Evolutionary conservation across 805 yeast species (phyloP), one percentile per base, ranked within the genome.

Genomic region (Pichia nakasei): DNA sequence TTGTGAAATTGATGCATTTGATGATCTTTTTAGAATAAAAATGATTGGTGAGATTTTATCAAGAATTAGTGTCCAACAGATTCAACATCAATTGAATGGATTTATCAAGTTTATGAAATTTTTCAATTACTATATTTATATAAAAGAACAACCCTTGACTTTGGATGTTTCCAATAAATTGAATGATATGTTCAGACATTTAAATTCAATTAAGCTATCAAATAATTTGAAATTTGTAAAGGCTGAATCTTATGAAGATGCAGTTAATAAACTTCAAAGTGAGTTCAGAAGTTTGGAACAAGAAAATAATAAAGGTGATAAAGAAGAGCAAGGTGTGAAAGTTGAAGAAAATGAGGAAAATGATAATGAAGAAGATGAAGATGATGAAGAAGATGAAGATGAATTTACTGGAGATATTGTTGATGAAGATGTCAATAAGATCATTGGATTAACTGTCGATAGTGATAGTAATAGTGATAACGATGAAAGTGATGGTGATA

Each of bases 21-120:
- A 78, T 52, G 80, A 85, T 53, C 85, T 80, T 55, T 85, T 86
- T 60, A 69, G 96, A 45, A 65, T 86, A 32, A 78, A 77, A 34
- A 61, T 88, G 55, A 60, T 75, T 18, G 56, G 73, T 22, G 58
- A 68, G 0, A 56, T 77, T 5, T 53, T 81, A 18, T 59, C 60
- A n/a, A 59, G 58, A 9, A 37, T 66, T 7, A 41, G 47, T 13
- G 20, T 45, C 2, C 27, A 35, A 8, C 22, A 17, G 6, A 13
- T 45, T 12, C 48, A 53, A 17, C 50, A 45, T 20, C 45, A 49
- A 3, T 50, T 48, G 9, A 37, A 26, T 4, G 63, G 67, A 32
- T 39, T 76, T 12, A 52, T 57, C 1, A 42, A 66, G 0, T 73
- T 82, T 45, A 52, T 81, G 45, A 68, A 69, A 22, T 80, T 77